These are phyloP conservation scores for Lignosus rhinocerotis DNA, from an alignment of 1,284 basidiomycete species.

Conservation along the genomic window DNA sequence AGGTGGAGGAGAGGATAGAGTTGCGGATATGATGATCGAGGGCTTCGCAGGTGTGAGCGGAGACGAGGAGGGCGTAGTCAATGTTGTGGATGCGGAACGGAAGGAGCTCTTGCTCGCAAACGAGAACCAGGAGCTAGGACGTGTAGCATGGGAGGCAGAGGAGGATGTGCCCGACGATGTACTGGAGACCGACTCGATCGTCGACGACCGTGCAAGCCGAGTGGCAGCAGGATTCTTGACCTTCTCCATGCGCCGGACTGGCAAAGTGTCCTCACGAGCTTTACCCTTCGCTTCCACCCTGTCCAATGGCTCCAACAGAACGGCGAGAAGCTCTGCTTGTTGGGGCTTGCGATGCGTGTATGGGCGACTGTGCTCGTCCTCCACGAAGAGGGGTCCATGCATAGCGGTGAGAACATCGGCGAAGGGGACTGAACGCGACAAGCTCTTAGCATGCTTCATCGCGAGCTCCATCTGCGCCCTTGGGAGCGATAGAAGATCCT, in stretches of 20 bases:
- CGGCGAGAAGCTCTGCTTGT: slow-evolving; percentile 46
- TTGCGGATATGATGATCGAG: slow-evolving; percentile 28
- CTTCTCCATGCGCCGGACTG: slow-evolving; percentile 19
- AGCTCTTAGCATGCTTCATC: slow-evolving; percentile 20
- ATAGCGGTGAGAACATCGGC: slow-evolving; percentile 57
- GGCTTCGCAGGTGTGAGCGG: slow-evolving; percentile 38
- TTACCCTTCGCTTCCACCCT: slow-evolving; percentile 38
- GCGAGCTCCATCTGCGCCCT: slow-evolving; percentile 27
- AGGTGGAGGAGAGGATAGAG: slow-evolving; percentile 19
- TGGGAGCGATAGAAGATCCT: slow-evolving; percentile 23
- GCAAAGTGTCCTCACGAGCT: slow-evolving; percentile 10
- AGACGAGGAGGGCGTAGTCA: slow-evolving; percentile 40
- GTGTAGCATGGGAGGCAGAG: slow-evolving; percentile 33
- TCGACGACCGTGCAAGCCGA: slow-evolving; percentile 18
- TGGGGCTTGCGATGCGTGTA: slow-evolving; percentile 32
- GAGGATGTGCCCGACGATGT: slow-evolving; percentile 36
- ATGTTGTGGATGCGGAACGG: slow-evolving; percentile 32
- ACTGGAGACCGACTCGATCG: slow-evolving; percentile 19
- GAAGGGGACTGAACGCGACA: slow-evolving; percentile 46
- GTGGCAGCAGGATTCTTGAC: slow-evolving; percentile 8
- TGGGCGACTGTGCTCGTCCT: slow-evolving; percentile 33
- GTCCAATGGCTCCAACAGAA: slow-evolving; percentile 46
- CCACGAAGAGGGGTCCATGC: slow-evolving; percentile 60
- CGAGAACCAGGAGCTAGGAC: slow-evolving; percentile 58
- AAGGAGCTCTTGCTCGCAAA: slow-evolving; percentile 44